Conservation (phyloP, 345 rosid species). For the Alliaria petiolata region DNA sequence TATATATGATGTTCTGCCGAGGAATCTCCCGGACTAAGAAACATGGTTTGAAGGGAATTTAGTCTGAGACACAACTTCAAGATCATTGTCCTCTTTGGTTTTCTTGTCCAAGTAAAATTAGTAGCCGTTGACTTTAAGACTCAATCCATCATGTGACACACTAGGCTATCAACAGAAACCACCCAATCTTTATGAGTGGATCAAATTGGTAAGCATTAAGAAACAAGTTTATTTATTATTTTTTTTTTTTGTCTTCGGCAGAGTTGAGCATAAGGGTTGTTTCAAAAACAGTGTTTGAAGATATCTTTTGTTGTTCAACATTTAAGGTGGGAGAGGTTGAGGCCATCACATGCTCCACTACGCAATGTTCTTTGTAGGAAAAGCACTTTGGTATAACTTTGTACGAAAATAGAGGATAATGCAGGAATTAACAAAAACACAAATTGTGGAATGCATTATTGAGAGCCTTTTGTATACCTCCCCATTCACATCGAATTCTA, state of each 20-base stretch:
- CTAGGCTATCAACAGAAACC: conserved; percentile 2
- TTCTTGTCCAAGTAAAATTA: conserved; percentile 15
- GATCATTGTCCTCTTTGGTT: conserved; percentile 2
- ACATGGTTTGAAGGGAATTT: neutral
- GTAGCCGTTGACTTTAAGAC: conserved; percentile 21
- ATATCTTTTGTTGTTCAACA: conserved; percentile 28
- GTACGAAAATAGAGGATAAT: conserved; percentile 16
- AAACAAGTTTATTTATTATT: neutral
- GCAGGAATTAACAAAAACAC: conserved; percentile 21
- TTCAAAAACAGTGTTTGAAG: conserved; percentile 20
- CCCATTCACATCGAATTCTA: conserved; percentile 11
- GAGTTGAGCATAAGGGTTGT: conserved; percentile 18
- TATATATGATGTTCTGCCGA: neutral
- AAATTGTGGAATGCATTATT: conserved; percentile 29
- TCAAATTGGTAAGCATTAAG: conserved; percentile 29
- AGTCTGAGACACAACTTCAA: conserved; percentile 8
- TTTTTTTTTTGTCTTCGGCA: neutral
- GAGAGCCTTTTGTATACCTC: conserved; percentile 11
- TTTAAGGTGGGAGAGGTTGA: conserved; percentile 34
- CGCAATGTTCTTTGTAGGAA: conserved; percentile 29
- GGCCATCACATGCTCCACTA: conserved; percentile 35
- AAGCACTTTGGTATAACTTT: conserved; percentile 27
- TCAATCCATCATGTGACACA: conserved; percentile 1
- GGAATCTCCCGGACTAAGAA: neutral
- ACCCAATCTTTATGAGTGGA: conserved; percentile 21